Evolutionary conservation across 1,284 basidiomycete genomes (phyloP).

Genomic region (Ustilago trichophora): DNA sequence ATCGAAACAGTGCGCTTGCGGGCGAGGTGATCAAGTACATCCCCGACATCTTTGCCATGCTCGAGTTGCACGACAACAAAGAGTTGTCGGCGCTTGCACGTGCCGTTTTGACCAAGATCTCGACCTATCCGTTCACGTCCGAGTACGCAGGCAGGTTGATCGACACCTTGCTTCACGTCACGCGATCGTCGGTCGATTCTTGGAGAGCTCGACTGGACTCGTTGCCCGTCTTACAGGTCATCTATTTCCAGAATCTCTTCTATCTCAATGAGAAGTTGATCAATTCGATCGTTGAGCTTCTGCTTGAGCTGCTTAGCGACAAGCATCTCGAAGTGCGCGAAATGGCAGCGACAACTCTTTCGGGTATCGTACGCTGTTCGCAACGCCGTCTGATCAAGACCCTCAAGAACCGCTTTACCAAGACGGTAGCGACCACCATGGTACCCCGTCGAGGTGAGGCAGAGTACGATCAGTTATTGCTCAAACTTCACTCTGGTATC

Average conservation of each 20-base stretch:
- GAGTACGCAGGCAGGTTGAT: slow-evolving; percentile 49
- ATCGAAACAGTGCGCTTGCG: slow-evolving; percentile 56
- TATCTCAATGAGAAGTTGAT: slow-evolving; percentile 44
- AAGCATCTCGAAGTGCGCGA: slow-evolving; percentile 63
- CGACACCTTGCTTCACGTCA: slow-evolving; percentile 50
- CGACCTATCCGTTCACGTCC: slow-evolving; percentile 52
- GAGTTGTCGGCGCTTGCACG: slow-evolving; percentile 57
- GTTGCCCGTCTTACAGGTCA: slow-evolving; percentile 62
- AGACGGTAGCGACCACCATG: slow-evolving; percentile 69
- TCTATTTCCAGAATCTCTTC: slow-evolving; percentile 65
- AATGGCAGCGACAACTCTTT: slow-evolving; percentile 72
- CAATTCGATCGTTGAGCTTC: slow-evolving; percentile 51
- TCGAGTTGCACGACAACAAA: slow-evolving; percentile 63
- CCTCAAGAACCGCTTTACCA: slow-evolving; percentile 68
- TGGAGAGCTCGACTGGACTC: slow-evolving; percentile 62
- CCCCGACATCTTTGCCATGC: slow-evolving; percentile 62
- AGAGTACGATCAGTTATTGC: slow-evolving; percentile 77
- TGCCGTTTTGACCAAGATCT: slow-evolving; percentile 56
- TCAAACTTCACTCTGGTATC: slow-evolving; percentile 85
- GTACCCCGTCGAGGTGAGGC: slow-evolving; percentile 70
- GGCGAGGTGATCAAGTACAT: slow-evolving; percentile 58
- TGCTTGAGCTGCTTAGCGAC: slow-evolving; percentile 58
- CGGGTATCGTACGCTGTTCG: slow-evolving; percentile 89
- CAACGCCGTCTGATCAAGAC: slow-evolving; percentile 87
- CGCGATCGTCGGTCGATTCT: slow-evolving; percentile 51